Conservation (phyloP, 345 rosid species). For the Eucalyptus polybractea region DNA sequence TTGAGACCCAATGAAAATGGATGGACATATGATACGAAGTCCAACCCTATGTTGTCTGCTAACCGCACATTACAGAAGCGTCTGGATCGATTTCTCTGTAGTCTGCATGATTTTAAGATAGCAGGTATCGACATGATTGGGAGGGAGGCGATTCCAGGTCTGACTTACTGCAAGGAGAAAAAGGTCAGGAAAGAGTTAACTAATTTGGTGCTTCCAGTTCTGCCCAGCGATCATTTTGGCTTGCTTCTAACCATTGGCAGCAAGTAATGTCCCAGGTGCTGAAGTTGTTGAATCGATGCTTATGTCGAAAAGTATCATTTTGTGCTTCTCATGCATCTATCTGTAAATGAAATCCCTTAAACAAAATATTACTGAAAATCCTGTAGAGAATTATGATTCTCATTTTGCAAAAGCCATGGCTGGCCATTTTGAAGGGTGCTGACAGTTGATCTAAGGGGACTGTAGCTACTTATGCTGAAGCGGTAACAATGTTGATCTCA, state of each 20-base stretch:
- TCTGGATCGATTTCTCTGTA: slow-evolving; percentile 66
- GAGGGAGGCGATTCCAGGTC: slow-evolving; percentile 64
- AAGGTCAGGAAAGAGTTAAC: slow-evolving; percentile 45
- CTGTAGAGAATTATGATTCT: background rate
- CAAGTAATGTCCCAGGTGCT: background rate
- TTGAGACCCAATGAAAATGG: slow-evolving; percentile 62
- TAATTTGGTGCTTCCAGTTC: slow-evolving; percentile 68
- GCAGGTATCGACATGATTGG: slow-evolving; percentile 70
- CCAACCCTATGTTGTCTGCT: slow-evolving; percentile 77
- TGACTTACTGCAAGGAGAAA: slow-evolving; percentile 73
- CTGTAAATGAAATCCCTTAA: background rate
- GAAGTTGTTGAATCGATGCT: background rate
- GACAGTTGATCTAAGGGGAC: background rate
- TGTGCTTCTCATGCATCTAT: background rate
- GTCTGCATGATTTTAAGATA: slow-evolving; percentile 50
- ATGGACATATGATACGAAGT: slow-evolving; percentile 87
- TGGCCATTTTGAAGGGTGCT: background rate
- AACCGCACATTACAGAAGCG: slow-evolving; percentile 66
- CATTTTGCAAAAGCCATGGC: background rate
- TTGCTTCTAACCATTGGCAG: slow-evolving; percentile 58
- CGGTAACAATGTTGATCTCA: background rate
- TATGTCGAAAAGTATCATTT: background rate
- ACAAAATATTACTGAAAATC: background rate
- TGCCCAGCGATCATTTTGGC: slow-evolving; percentile 96
- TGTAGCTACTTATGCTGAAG: background rate